phyloP scores from a whole-genome alignment of 768 basidiomycete species.

The Gloeophyllum trabeum region DNA sequence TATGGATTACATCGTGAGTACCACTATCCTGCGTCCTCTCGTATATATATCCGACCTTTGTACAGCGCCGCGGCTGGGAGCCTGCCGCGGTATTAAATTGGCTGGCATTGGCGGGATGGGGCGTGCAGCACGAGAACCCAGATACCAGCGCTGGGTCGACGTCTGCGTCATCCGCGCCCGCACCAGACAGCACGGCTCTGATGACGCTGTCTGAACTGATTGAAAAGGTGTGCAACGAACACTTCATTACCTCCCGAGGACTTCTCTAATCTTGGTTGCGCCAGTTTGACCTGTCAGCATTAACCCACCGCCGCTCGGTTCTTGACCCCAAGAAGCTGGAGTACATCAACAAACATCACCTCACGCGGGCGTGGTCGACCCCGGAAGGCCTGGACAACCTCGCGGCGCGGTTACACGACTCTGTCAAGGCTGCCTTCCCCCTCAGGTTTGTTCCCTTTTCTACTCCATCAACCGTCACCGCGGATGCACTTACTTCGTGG shows the following conservation, averaged over 20 bases:
- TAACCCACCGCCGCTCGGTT: conserved; percentile 79
- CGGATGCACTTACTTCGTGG: not conserved
- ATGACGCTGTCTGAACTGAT: conserved; percentile 59
- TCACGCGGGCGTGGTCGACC: conserved; percentile 43
- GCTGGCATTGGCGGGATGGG: conserved; percentile 93
- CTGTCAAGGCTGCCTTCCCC: conserved; percentile 48
- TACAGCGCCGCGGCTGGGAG: conserved; percentile 80
- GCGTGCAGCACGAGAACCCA: conserved; percentile 33
- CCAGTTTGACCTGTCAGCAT: conserved; percentile 63
- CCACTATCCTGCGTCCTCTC: not conserved
- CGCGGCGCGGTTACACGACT: conserved; percentile 38
- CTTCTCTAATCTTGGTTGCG: conserved; percentile 1
- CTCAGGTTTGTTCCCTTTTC: conserved; percentile 34
- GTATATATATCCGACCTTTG: not conserved
- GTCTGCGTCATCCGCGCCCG: not conserved
- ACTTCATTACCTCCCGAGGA: not conserved
- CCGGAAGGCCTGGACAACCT: conserved; percentile 40
- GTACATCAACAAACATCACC: conserved; percentile 81
- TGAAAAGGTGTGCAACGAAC: conserved; percentile 30
- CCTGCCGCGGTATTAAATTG: conserved; percentile 85
- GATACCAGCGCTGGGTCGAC: conserved; percentile 10
- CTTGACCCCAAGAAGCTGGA: conserved; percentile 74
- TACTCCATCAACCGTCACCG: not conserved
- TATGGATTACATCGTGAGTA: conserved; percentile 69
- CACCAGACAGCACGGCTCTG: conserved; percentile 53